These are phyloP conservation scores for Diplocarpon rosae DNA, from an alignment of 2,329 filamentous ascomycete species.

Conservation along the genomic window DNA sequence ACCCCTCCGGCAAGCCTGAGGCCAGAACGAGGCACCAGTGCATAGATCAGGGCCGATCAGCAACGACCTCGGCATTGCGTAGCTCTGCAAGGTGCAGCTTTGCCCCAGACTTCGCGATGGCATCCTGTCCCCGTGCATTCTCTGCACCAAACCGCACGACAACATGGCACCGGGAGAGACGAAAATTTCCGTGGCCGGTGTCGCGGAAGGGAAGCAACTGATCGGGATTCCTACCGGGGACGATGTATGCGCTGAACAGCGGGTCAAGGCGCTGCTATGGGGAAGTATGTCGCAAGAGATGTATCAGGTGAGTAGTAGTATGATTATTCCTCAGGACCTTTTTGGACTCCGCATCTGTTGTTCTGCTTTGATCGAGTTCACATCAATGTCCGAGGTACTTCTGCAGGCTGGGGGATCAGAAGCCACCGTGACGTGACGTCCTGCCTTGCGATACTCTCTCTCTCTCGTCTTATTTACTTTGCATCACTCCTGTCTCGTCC, in stretches of 20 bases:
- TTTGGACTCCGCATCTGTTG: too few relatives aligned
- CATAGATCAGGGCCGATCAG: neutral
- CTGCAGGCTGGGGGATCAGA: too few relatives aligned
- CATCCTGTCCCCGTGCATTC: neutral
- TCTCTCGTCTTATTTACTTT: too few relatives aligned
- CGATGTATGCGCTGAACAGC: constrained; percentile 12
- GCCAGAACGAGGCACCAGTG: neutral
- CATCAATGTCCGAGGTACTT: too few relatives aligned
- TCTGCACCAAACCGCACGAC: neutral
- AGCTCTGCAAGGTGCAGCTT: neutral
- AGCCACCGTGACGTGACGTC: too few relatives aligned
- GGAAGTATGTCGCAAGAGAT: constrained; percentile 7
- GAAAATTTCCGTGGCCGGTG: constrained; percentile 13
- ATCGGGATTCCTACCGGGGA: constrained; percentile 13
- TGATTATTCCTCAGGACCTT: too few relatives aligned
- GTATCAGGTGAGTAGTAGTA: constrained; percentile 14
- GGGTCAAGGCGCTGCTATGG: constrained; percentile 13
- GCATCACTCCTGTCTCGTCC: too few relatives aligned
- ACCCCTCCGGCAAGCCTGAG: neutral
- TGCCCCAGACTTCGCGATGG: constrained; percentile 5
- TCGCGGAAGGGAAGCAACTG: constrained; percentile 14
- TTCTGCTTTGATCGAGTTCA: too few relatives aligned
- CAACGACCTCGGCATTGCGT: constrained; percentile 8
- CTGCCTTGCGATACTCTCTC: too few relatives aligned
- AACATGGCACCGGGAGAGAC: constrained; percentile 13